Base-by-base conservation (phyloP, 139 green algal genomes). In the Asterochloris sp. region DNA sequence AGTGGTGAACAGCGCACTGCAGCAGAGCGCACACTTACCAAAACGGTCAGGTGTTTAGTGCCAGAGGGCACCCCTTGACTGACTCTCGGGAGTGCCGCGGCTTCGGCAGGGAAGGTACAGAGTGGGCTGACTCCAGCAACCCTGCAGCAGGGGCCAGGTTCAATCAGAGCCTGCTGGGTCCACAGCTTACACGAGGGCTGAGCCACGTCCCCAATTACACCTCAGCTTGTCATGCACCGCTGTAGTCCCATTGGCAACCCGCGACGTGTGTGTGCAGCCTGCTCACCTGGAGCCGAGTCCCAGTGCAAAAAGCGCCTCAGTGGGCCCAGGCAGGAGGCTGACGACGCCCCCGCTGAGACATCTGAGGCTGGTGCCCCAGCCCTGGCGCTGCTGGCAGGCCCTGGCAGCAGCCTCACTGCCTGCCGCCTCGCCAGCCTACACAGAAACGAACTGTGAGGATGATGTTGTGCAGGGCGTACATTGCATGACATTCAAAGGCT, bases 241-340 rank as follows among this genome's bases (percentile, higher is more conserved):
- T 54, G 38, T 6, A 54, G 38, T 54, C 38, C 38, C 38, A 2
- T 6, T 54, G 38, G 38, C 38, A 54, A 6, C 38, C 38, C 2
- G 38, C 38, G 38, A 54, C 4, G 38, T 54, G 38, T 54, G 38
- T 54, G 38, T 54, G 38, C 38, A 6, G 38, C 38, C 38, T 54
- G 38, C 62, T 24, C 24, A 83, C 83, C 83, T 78, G 29, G 85
- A 79, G 63, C 77, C 87, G 80, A 97, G 81, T 17, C 94, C 94
- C 62, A 98, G 86, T 0, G 91, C 91, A 76, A 91, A 91, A 24
- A 97, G 80, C 23, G 96, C 95, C 80, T 98, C 92, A 4, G 91
- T 96, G 14, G 89, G 91, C 12, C 88, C 88, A 1, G 92, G 91
- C 62, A 91, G 88, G 68, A 98, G 82, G 76, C 87, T 94, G 24